Base-by-base conservation (phyloP, 495 filamentous ascomycete species). In the Lasiosphaeria hispida region DNA sequence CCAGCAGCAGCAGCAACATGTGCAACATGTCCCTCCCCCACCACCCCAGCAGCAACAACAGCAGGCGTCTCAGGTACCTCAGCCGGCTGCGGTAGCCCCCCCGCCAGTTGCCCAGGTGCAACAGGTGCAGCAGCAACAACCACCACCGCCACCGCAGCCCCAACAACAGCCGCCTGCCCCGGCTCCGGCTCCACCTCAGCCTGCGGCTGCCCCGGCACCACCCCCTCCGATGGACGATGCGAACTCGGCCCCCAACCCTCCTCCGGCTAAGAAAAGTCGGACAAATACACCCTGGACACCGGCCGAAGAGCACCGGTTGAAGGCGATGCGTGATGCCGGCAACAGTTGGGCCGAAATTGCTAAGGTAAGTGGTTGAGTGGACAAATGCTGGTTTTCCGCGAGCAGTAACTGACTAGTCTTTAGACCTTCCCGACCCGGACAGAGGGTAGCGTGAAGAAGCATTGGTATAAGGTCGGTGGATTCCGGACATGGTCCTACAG, bases 251-350 rank as follows among this genome's bases (percentile, higher is more conserved):
- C 40, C 75, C 17, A 71, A 77, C 55, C 72, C 79, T 8, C 82
- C 87, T 2, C 86, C 88, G 0, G 83, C 84, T 47, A 97, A 96
- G 78, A 96, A 96, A 77, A 92, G 90, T 62, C 77, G 94, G 58
- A 97, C 94, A 13, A 98, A 98, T 67, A 98, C 94, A 6, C 94
- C 94, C 9, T 98, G 94, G 94, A 96, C 92, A 0, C 90, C 94
- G 3, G 88, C 87, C 30, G 94, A 98, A 72, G 94, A 98, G 74
- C 88, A 92, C 71, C 76, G 91, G 48, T 73, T 98, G 64, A 97
- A 97, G 81, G 80, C 78, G 50, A 91, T 98, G 93, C 83, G 94
- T 58, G 94, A 97, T 72, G 84, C 88, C 1, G 93, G 93, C 10
- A 90, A 87, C 60, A 96, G 88, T 66, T 98, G 94, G 94, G 92